These are phyloP conservation scores for Dacryopinax spathularia DNA, from an alignment of 768 basidiomycete genomes.

Conservation along the genomic window DNA sequence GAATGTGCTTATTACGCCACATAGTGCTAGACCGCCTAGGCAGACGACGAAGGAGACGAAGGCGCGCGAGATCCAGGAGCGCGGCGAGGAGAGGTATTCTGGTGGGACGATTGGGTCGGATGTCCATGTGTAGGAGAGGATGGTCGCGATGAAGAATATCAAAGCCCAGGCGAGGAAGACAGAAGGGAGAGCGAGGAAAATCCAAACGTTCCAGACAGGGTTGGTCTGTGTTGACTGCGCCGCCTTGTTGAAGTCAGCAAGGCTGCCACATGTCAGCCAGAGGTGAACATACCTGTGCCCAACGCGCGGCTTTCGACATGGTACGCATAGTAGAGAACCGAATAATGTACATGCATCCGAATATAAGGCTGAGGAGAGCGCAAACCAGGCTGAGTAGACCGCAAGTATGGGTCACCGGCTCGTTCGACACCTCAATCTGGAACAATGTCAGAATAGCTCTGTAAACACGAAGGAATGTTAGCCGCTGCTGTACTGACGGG, in stretches of 20 bases:
- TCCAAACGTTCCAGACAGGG: slow-evolving; percentile 54
- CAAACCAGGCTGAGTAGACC: slow-evolving; percentile 52
- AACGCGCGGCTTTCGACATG: slow-evolving; percentile 54
- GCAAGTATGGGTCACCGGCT: slow-evolving; percentile 47
- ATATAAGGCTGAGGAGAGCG: slow-evolving; percentile 55
- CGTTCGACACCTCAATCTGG: slow-evolving; percentile 40
- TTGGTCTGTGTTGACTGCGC: slow-evolving; percentile 37
- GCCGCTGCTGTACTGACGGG: background rate
- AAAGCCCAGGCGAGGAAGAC: slow-evolving; percentile 52
- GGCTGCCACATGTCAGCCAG: background rate
- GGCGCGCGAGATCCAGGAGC: background rate
- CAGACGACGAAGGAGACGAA: background rate
- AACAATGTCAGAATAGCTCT: slow-evolving; percentile 61
- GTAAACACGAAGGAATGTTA: background rate
- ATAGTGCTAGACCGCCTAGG: background rate
- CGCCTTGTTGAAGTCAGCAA: slow-evolving; percentile 37
- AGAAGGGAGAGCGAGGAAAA: slow-evolving; percentile 49
- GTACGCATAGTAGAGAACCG: slow-evolving; percentile 58
- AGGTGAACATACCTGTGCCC: slow-evolving; percentile 45
- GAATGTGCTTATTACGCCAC: background rate
- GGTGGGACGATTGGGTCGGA: slow-evolving; percentile 1
- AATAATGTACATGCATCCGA: slow-evolving; percentile 60
- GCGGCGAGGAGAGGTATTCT: background rate
- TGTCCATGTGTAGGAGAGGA: background rate
- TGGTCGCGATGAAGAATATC: background rate